Evolutionary conservation across 2,329 filamentous ascomycete genomes (phyloP).

Genomic region (Cytospora leucostoma): DNA sequence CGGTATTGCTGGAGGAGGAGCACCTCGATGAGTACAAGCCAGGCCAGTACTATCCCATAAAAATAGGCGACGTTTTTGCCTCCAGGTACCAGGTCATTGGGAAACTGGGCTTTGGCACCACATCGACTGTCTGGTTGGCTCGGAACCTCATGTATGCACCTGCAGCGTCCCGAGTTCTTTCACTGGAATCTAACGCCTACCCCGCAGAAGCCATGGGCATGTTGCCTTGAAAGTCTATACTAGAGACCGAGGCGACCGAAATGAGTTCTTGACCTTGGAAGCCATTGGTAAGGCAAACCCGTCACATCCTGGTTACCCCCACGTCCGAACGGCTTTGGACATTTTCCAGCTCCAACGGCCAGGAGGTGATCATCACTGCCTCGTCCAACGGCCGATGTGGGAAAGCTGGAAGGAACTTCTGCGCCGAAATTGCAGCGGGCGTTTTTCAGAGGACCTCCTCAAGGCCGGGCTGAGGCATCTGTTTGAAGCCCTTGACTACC

Average conservation of each 20-base stretch:
- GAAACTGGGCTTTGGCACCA: constrained; percentile 1
- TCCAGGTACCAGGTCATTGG: background rate
- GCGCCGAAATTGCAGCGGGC: background rate
- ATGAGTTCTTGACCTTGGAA: background rate
- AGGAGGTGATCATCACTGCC: background rate
- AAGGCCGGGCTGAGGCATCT: background rate
- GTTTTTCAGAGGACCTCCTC: background rate
- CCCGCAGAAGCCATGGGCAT: background rate
- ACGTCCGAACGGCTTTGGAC: constrained; percentile 1
- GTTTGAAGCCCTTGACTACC: background rate
- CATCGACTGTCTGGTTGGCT: constrained; percentile 9
- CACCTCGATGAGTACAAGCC: background rate
- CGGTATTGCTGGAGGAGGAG: constrained; percentile 4
- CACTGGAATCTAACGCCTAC: background rate
- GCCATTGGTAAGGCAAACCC: background rate
- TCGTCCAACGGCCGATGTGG: constrained; percentile 6
- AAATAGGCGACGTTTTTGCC: background rate
- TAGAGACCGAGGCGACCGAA: background rate
- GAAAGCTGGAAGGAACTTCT: constrained; percentile 6
- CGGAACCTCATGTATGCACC: background rate
- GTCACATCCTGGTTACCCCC: background rate
- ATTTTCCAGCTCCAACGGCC: background rate
- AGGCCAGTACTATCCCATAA: background rate
- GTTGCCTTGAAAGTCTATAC: background rate
- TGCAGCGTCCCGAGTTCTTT: background rate